These are phyloP conservation scores for Colletotrichum tropicicola DNA, from an alignment of 2,329 filamentous ascomycete genomes.

Conservation along the genomic window DNA sequence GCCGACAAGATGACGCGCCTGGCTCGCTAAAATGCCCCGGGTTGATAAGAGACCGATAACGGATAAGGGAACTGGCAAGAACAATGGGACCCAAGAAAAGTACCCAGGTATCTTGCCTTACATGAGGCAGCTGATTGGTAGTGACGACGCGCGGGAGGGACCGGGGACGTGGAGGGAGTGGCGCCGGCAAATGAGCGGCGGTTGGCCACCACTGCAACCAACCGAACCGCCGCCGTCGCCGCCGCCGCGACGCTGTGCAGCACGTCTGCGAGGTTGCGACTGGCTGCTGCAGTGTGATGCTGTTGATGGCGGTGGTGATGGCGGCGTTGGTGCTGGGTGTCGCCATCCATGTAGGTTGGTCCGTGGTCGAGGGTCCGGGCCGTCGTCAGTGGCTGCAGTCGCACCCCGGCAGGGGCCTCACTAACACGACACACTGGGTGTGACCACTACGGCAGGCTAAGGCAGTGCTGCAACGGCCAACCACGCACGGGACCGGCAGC, in stretches of 20 bases:
- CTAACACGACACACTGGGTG: conserved; percentile 8
- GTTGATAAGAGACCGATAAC: neutral
- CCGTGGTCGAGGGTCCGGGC: conserved; percentile 3
- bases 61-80: conserved; percentile 1
- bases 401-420: neutral
- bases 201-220: neutral
- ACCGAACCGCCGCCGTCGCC: neutral
- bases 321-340: too few relatives aligned
- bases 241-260: too few relatives aligned
- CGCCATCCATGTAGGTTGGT: too few relatives aligned
- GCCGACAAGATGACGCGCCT: neutral
- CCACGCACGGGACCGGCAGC: neutral
- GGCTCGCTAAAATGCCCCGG: neutral
- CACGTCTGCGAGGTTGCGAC: too few relatives aligned
- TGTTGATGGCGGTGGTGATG: too few relatives aligned
- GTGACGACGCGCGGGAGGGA: too few relatives aligned
- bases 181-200: conserved; percentile 5
- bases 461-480: conserved; percentile 3
- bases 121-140: too few relatives aligned
- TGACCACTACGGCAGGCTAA: conserved; percentile 1
- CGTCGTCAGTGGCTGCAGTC: conserved; percentile 12
- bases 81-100: neutral
- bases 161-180: neutral
- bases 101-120: neutral
- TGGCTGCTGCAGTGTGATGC: too few relatives aligned